Conservation (phyloP, 352 stramenopile genomes). For the Phytopythium delawarense region DNA sequence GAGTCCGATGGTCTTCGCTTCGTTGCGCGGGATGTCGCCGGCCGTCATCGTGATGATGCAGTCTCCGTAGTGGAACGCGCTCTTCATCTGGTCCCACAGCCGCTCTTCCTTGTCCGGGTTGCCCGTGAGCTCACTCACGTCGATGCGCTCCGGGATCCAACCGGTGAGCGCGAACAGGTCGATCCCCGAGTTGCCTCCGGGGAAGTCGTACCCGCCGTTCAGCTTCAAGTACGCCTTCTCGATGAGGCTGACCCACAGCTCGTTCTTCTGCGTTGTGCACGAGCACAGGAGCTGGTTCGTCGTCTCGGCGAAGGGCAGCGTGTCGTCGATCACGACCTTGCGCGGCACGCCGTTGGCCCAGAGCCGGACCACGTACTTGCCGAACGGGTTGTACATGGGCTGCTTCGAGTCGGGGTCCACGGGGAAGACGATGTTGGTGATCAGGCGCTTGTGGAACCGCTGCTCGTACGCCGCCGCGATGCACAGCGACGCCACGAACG, state of each 20-base stretch:
- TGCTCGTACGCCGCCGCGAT: conserved; percentile 91
- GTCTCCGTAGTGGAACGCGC: conserved; percentile 93
- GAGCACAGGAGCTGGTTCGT: conserved; percentile 78
- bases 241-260: conserved; percentile 94
- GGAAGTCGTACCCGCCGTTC: conserved; percentile 97
- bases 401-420: conserved; percentile 69
- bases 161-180: conserved; percentile 98
- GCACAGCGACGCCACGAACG: conserved; percentile 91
- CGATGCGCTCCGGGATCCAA: conserved; percentile 96
- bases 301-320: conserved; percentile 83
- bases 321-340: conserved; percentile 95
- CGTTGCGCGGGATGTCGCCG: conserved; percentile 66
- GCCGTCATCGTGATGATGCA: conserved; percentile 97
- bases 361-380: conserved; percentile 97
- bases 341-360: conserved; percentile 93
- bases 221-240: conserved; percentile 99
- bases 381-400: conserved; percentile 86
- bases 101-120: conserved; percentile 93
- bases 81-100: conserved; percentile 92
- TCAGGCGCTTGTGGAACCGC: conserved; percentile 87
- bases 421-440: conserved; percentile 96
- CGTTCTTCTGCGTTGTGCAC: conserved; percentile 75
- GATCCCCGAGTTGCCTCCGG: conserved; percentile 95
- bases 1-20: conserved; percentile 86
- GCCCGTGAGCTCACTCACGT: conserved; percentile 66